Percentiles rank a stretch among this genome's conserved stretches.
phyloP scores from a whole-genome alignment of 257 asterid species.

The Perilla frutescens region DNA sequence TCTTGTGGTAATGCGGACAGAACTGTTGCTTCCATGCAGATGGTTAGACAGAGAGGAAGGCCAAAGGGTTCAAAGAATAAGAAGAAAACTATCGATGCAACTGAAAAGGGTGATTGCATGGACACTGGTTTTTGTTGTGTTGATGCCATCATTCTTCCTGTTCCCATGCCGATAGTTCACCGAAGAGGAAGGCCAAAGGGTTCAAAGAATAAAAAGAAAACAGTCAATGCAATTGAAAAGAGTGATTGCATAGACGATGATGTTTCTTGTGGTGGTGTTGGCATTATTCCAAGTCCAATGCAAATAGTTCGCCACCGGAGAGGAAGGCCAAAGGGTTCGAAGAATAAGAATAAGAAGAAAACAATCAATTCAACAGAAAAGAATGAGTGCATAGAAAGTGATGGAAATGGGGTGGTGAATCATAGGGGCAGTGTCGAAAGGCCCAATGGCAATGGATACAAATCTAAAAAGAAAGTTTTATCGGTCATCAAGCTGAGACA shows the following conservation, averaged over 20 bases:
- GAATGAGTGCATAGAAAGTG: neutral
- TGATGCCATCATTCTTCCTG: neutral
- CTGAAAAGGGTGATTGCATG: constrained; percentile 17
- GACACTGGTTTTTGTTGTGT: neutral
- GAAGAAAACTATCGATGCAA: constrained; percentile 6
- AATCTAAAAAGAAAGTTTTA: constrained; percentile 12
- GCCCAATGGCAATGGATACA: neutral
- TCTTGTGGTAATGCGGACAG: neutral
- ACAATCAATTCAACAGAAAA: constrained; percentile 3
- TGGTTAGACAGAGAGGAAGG: constrained; percentile 28
- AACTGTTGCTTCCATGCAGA: neutral
- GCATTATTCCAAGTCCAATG: neutral
- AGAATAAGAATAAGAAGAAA: constrained; percentile 19
- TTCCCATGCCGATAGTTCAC: neutral
- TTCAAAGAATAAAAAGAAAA: constrained; percentile 36
- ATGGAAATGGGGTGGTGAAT: neutral
- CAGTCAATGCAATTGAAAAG: constrained; percentile 9
- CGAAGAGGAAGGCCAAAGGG: constrained; percentile 48
- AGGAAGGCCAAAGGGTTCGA: constrained; percentile 25
- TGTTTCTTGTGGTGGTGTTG: neutral
- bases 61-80: constrained; percentile 48
- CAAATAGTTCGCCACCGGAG: neutral
- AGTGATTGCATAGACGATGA: constrained; percentile 6
- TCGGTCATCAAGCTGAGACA: constrained; percentile 11
- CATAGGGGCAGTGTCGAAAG: no score